Evolutionary conservation across 2,329 filamentous ascomycete genomes (phyloP), one percentile per base, ranked within the genome.

Genomic region (Xylaria sp.): DNA sequence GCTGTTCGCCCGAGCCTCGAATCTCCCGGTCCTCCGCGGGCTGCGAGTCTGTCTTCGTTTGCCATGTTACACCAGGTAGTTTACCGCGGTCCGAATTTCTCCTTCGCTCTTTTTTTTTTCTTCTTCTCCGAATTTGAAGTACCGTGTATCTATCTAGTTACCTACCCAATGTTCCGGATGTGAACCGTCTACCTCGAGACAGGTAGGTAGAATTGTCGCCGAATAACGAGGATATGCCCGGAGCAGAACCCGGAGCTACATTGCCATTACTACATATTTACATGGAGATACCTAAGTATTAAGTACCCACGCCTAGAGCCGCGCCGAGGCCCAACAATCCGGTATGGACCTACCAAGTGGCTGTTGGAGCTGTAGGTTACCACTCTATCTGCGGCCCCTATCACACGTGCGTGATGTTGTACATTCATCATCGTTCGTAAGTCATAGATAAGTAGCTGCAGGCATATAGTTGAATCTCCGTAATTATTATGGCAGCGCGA

Each of bases 21-120:
- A 20, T 33, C 13, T n/a, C 27, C 33, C 58, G 50, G 63, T 9
- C 5, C 29, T 22, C 63, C 63, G 57, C 63, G 63, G 56, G 33
- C 22, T 57, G 58, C 63, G 63, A 51, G 39, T 7, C 25, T 50
- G 17, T 50, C 15, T 50, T 11, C 4, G 29, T n/a, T 31, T 33
- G 27, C 9, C 15, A 33, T 31, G 27, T 50, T 20, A 25, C 20
- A 47, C 44, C 27, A 31, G 17, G 27, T 31, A 20, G 17, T 10
- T 49, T 31, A 50, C 25, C 17, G 47, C 27, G 29, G 11, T 50
- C 7, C 13, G 6, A n/a, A 50, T 50, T n/a, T n/a, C n/a, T n/a
- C n/a, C n/a, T n/a, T n/a, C n/a, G n/a, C n/a, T n/a, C n/a, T n/a
- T n/a, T n/a, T n/a, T n/a, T n/a, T n/a, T n/a, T n/a, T n/a, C n/a